These are phyloP conservation scores for Carnegiea gigantea DNA, from an alignment of 179 eudicot genomes.

Conservation along the genomic window DNA sequence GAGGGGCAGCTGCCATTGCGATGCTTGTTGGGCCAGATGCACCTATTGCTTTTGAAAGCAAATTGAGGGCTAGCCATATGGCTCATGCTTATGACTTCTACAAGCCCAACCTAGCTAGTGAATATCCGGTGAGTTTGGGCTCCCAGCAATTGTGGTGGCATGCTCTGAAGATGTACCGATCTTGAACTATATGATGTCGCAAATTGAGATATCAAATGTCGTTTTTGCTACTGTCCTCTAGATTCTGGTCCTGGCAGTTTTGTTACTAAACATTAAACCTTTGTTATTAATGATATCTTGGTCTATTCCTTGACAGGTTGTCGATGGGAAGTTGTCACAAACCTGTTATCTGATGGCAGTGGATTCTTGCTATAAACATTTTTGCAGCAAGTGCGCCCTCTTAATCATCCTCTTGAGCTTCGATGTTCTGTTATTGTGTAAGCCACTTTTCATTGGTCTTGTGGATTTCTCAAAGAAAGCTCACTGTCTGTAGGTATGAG, in stretches of 20 bases:
- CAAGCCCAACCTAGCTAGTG: slow-evolving; percentile 96
- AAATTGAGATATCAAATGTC: not conserved
- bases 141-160: not conserved
- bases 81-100: slow-evolving; percentile 94
- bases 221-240: too few relatives aligned
- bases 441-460: not conserved
- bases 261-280: not conserved
- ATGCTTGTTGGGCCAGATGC: slow-evolving; percentile 98
- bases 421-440: not conserved
- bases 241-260: not conserved
- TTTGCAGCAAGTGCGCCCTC: slow-evolving; percentile 58
- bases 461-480: not conserved
- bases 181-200: not conserved
- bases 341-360: slow-evolving; percentile 96
- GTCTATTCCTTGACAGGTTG: slow-evolving; percentile 50
- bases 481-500: slow-evolving; percentile 55
- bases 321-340: slow-evolving; percentile 95
- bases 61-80: slow-evolving; percentile 91
- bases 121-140: slow-evolving; percentile 74
- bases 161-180: not conserved
- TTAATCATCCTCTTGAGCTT: not conserved
- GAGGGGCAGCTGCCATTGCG: slow-evolving; percentile 95
- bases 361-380: slow-evolving; percentile 77
- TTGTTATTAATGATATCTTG: slow-evolving; percentile 5
- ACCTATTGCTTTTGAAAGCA: slow-evolving; percentile 92